Evolutionary conservation across 495 filamentous ascomycete species (phyloP).

Genomic region (Talaromyces stipitatus): DNA sequence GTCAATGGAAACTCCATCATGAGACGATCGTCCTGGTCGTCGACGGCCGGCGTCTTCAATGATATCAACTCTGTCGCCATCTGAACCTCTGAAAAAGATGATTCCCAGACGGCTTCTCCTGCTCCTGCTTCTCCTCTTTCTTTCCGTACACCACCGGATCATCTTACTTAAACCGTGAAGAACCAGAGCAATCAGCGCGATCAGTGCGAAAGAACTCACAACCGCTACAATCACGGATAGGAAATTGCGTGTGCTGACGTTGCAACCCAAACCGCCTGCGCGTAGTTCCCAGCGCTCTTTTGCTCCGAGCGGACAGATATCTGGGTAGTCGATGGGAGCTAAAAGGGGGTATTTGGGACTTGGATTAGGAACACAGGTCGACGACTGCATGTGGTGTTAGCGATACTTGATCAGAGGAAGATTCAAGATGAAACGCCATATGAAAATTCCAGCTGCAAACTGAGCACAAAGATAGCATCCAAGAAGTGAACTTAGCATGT

Average conservation of each 20-base stretch:
- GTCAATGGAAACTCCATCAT: background rate
- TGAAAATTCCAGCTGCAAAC: background rate
- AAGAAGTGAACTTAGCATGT: constrained; percentile 2
- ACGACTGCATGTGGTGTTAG: constrained; percentile 28
- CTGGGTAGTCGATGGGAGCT: constrained; percentile 31
- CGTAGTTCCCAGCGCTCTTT: constrained; percentile 48
- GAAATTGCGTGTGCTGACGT: constrained; percentile 42
- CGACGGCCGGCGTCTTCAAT: background rate
- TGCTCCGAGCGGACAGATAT: constrained; percentile 40
- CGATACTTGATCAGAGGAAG: no score
- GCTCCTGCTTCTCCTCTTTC: constrained; percentile 7
- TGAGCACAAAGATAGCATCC: background rate
- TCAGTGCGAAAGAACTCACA: constrained; percentile 22
- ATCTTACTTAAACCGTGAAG: constrained; percentile 18
- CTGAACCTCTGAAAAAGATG: background rate
- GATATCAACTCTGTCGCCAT: background rate
- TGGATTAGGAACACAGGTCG: constrained; percentile 42
- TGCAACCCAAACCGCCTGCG: constrained; percentile 39
- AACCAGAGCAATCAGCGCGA: constrained; percentile 19
- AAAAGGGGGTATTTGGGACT: constrained; percentile 32
- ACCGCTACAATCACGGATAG: constrained; percentile 33
- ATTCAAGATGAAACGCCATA: no score
- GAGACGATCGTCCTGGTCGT: background rate
- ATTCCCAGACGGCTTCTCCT: background rate
- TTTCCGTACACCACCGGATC: constrained; percentile 13